Base-by-base conservation (phyloP, 2,329 filamentous ascomycete species). In the Neonectria ditissima region DNA sequence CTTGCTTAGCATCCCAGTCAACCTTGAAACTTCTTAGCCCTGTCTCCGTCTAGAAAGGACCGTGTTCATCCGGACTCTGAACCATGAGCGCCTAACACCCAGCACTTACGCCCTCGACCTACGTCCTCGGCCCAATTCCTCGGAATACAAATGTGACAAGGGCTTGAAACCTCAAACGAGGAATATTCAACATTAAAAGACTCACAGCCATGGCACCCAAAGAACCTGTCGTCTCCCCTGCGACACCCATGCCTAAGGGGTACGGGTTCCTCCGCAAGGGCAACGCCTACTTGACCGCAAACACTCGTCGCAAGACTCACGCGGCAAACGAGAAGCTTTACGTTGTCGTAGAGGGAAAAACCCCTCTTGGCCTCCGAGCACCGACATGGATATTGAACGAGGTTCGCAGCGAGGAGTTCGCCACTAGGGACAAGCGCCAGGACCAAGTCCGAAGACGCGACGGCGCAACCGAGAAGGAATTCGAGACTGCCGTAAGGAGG, bases 211-310 rank as follows among this genome's bases (percentile, higher is more conserved):
- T 45, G 13, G 11, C 55, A 18, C 34, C 48, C 4, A 63, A 44
- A 11, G 60, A 63, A 26, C 24, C 24, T 3, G 28, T 28, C 8
- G 60, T 63, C 16, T n/a, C 48, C 11, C 41, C 24, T 2, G 20
- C 22, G 11, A 28, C 50, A 5, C 60, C 60, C 14, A 54, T 63
- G 60, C 60, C 60, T 13, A 54, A 57, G 8, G 54, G 54, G 30
- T 62, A 62, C 26, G 60, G 60, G 5, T 62, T 62, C 14, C 48
- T 62, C 5, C 47, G 10, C n/a, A 62, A 62, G 20, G 60, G 60
- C 24, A 55, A 54, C 24, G 13, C 32, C 22, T 62, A 58, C 8
- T 10, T 58, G 11, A 62, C 60, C 2, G 47, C 54, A 6, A 62
- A 54, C 18, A 44, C 57, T 16, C 60, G 60, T 24, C 60, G 60